Evolutionary conservation across 2,329 filamentous ascomycete species (phyloP), one percentile per base, ranked within the genome.

Genomic region (Fusarium graminum): DNA sequence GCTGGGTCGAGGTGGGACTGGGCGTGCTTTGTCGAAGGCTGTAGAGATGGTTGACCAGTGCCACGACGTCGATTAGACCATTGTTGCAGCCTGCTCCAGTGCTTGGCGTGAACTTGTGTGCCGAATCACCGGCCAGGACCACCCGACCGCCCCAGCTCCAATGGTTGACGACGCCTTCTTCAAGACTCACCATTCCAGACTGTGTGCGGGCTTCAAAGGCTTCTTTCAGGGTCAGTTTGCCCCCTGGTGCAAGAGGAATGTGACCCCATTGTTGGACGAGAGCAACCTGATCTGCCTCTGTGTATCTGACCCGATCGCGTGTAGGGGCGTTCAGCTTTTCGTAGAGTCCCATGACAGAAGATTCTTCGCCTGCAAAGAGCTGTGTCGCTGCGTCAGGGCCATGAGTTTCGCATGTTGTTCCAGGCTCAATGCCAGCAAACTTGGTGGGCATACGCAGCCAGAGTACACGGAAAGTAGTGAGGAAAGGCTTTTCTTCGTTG

Each of bases 41-140:
- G 29, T 70, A 52, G 8, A 78, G 68, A 11, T 67, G 63, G 47
- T 78, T 78, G 49, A 63, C 62, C 1, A 78, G 59, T 0, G 61
- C 68, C 6, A 76, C 70, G 2, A 76, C 54, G 14, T 79, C 77
- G 32, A 76, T 71, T 2, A 80, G 67, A 0, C 74, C 78, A 19
- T 74, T 74, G 63, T 80, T 79, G 36, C 74, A 74, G 1, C 78
- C 78, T 1, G 72, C 68, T 0, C 76, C 78, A 0, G 75, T 69
- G 45, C 75, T 78, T 0, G 79, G 77, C 0, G 77, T 79, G 49
- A 76, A 75, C 39, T 80, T 80, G 55, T 80, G 79, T 2, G 71
- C 73, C 0, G 79, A 66, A 39, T 81, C 79, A 0, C 79, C 79
- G 0, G 67, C 73, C 1, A 81, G 74, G 2, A 77, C 77, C 9